A percentile compares a stretch with the other conserved stretches of the same genome.
phyloP scores from a whole-genome alignment of 768 basidiomycete genomes.

The Nidularia sp. region DNA sequence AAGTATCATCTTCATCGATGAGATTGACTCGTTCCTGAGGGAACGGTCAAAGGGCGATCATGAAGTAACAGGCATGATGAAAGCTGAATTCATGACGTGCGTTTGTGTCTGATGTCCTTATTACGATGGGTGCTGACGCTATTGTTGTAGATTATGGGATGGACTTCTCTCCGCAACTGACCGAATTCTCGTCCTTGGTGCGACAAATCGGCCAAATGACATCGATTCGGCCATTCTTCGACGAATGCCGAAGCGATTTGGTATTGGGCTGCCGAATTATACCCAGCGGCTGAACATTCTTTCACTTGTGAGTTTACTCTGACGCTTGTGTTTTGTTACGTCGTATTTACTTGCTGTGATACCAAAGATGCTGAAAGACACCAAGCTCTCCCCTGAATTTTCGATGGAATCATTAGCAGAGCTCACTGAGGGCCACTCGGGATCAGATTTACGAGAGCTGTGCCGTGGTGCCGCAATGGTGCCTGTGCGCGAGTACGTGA shows the following conservation, averaged over 20 bases:
- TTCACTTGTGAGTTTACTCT: slow-evolving; percentile 47
- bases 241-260: slow-evolving; percentile 98
- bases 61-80: slow-evolving; percentile 98
- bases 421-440: slow-evolving; percentile 72
- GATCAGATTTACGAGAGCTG: slow-evolving; percentile 88
- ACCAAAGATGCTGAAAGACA: slow-evolving; percentile 79
- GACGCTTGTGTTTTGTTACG: neutral
- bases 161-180: slow-evolving; percentile 80
- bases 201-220: slow-evolving; percentile 93
- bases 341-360: neutral
- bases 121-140: neutral
- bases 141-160: slow-evolving; percentile 77
- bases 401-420: slow-evolving; percentile 59
- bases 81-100: slow-evolving; percentile 92
- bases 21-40: slow-evolving; percentile 93
- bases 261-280: slow-evolving; percentile 72
- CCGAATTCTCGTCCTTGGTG: slow-evolving; percentile 87
- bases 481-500: slow-evolving; percentile 82
- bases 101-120: slow-evolving; percentile 16
- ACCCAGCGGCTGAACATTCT: slow-evolving; percentile 86
- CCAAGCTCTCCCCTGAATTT: slow-evolving; percentile 61
- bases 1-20: slow-evolving; percentile 97
- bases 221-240: slow-evolving; percentile 82
- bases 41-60: slow-evolving; percentile 88
- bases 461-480: slow-evolving; percentile 94